Evolutionary conservation across 345 rosid species (phyloP), one percentile per base, ranked within the genome.

Genomic region (Triadica sebifera): DNA sequence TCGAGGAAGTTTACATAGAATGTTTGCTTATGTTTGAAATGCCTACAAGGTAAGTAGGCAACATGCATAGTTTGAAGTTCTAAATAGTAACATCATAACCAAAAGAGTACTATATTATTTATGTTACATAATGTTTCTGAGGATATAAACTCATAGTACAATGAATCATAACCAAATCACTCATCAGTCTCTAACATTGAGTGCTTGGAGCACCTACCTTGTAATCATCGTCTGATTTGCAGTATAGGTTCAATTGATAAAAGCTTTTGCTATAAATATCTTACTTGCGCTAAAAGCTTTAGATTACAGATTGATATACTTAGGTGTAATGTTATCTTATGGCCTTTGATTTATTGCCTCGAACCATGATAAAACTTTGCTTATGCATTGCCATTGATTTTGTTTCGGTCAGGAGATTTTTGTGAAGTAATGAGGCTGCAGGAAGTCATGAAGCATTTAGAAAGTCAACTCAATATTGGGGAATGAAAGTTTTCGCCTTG

Each of bases 1-100:
- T 85, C 37, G 41, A 47, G 65, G 15, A 65, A 43, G 45, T 19
- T 39, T 3, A 19, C 73, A 16, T 29, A 62, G 37, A 61, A 59
- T 73, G n/a, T 8, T 50, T 61, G 55, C 13, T 8, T 24, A 24
- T 47, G 50, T 34, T 38, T 20, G 52, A 37, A n/a, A 62, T 22
- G 22, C 45, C 41, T 65, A 29, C 2, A 29, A 29, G 34, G 34
- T 2, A 29, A 2, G 34, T n/a, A 29, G 2, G 38, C 37, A 8
- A 37, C 51, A 41, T n/a, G 17, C 25, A 16, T 37, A 16, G 22
- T 37, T 34, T 13, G 8, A 43, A 22, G 25, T 64, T 65, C 20
- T 43, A 65, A 65, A 65, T 19, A 41, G 15, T n/a, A 19, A 20
- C 51, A 45, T 9, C 39, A 29, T 9, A 12, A 61, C 41, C 5